Evolutionary conservation across 371 early-diverging fungal species (phyloP).

Genomic region (Dentiscutata heterogama): DNA sequence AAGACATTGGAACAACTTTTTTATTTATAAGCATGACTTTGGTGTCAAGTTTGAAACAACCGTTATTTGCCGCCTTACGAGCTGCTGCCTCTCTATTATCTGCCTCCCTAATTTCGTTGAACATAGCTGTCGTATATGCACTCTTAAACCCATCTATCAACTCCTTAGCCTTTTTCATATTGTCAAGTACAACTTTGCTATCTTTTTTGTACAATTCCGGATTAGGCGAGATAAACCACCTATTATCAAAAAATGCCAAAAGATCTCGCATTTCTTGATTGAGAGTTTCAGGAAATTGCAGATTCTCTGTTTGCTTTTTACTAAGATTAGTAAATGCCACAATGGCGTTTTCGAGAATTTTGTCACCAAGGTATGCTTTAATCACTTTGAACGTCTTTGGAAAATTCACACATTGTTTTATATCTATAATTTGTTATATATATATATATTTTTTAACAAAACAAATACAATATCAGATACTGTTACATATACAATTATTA

Average conservation of each 20-base stretch:
- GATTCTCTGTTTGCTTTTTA: not conserved
- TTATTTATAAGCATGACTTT: conserved; percentile 8
- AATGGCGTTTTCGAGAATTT: not conserved
- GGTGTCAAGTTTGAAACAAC: conserved; percentile 20
- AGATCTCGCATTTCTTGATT: not conserved
- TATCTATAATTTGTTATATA: too few relatives aligned
- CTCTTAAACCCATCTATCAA: not conserved
- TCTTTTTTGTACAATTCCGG: not conserved
- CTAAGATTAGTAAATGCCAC: not conserved
- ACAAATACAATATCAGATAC: too few relatives aligned
- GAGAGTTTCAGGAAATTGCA: not conserved
- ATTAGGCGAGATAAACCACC: not conserved
- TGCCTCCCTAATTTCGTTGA: not conserved
- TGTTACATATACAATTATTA: too few relatives aligned
- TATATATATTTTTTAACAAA: too few relatives aligned
- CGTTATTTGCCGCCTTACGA: too few relatives aligned
- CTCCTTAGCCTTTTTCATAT: conserved; percentile 6
- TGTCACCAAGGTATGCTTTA: not conserved
- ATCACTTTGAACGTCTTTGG: not conserved
- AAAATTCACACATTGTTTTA: too few relatives aligned
- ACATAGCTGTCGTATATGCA: not conserved
- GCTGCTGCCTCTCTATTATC: not conserved
- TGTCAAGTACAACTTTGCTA: not conserved
- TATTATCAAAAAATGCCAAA: not conserved
- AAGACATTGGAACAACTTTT: not conserved